These are phyloP conservation scores for Pseudogymnoascus sp. DNA, from an alignment of 2,329 filamentous ascomycete species.

Conservation along the genomic window DNA sequence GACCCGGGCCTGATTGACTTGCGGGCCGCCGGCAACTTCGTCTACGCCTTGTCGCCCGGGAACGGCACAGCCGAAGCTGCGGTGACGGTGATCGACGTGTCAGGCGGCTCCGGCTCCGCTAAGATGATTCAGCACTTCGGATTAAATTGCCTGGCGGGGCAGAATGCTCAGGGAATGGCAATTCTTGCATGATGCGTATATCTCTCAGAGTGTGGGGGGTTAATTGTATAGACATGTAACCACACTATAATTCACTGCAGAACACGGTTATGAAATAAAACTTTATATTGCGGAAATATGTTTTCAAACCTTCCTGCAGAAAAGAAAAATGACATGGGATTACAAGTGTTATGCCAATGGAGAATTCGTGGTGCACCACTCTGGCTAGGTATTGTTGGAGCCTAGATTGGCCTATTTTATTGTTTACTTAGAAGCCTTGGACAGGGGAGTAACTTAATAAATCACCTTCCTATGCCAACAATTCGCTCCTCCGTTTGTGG, in stretches of 20 bases:
- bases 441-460: no score
- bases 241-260: not conserved
- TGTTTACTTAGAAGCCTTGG: no score
- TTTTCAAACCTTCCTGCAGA: not conserved
- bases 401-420: no score
- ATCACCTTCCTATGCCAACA: no score
- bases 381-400: no score
- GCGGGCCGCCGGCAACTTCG: slow-evolving; percentile 39
- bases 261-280: not conserved
- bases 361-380: no score
- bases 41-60: slow-evolving; percentile 42
- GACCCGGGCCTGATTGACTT: slow-evolving; percentile 50
- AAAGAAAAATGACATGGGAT: not conserved
- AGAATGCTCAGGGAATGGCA: not conserved
- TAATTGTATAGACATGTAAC: not conserved
- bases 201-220: not conserved
- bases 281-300: not conserved
- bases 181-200: not conserved
- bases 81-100: slow-evolving; percentile 33
- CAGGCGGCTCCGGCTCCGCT: not conserved
- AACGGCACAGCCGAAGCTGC: slow-evolving; percentile 20
- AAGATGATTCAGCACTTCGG: not conserved
- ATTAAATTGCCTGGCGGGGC: not conserved
- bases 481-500: no score
- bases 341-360: not conserved